Base-by-base conservation (phyloP, 345 rosid genomes). In the Trapa incisa region DNA sequence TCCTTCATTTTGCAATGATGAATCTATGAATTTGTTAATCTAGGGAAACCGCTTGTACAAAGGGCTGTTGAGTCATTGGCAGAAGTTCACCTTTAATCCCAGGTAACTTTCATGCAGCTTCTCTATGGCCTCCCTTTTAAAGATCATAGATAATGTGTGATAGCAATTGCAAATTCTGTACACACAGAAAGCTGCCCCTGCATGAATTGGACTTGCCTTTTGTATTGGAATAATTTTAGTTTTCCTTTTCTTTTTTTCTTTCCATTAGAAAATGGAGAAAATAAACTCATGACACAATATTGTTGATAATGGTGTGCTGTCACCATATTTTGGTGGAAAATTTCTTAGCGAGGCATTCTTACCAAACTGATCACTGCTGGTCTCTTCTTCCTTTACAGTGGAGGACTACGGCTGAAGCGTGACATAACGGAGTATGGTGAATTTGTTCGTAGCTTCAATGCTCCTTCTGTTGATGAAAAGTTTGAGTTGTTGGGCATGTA, bases 401-500 rank as follows among this genome's bases (percentile, higher is more conserved):
- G 99, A 77, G 99, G 99, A 67, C 77, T 95, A 72, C 87, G 90
- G 72, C 83, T 91, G 86, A 91, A 95, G 78, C 96, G 97, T 83
- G 97, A 89, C 78, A 86, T 95, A 80, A 85, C 83, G 1, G 99
- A 85, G 83, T 95, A 95, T 75, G 94, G 86, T 71, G 96, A 82
- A 58, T 91, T 86, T 79, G 90, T 95, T 57, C 88, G 85, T 57
- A 80, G 90, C 73, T 95, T 95, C 70, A 78, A 81, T 78, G 91
- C 97, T 73, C 97, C 97, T 52, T 69, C 96, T 43, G 89, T 91
- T 70, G 99, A 91, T 61, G 97, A 94, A 82, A 94, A 94, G 78
- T 94, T 94, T 73, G 97, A 94, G 80, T 81, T 82, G 72, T 77
- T 91, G 81, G 95, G 92, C 75, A 90, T 91, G 99, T 91, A 80